Conservation (phyloP, 495 filamentous ascomycete species). For the Penicillium simplicissimum region DNA sequence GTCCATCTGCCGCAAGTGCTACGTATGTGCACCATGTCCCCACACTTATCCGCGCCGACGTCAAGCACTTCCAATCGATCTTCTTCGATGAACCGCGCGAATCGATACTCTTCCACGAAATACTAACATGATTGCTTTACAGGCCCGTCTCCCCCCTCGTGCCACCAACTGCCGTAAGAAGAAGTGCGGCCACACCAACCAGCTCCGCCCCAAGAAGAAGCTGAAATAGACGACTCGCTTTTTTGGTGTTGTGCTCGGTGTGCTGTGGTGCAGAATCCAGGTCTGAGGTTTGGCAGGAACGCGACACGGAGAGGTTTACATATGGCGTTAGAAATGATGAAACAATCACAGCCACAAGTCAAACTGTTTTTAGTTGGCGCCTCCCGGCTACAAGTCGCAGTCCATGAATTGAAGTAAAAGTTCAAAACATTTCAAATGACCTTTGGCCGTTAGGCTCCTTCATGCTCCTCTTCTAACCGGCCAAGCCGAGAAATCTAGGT, state of each 20-base stretch:
- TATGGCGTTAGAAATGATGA: conserved; percentile 52
- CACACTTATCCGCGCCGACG: background rate
- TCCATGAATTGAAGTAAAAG: conserved; percentile 47
- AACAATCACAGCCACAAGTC: conserved; percentile 46
- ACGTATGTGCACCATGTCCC: conserved; percentile 58
- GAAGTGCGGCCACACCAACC: conserved; percentile 99
- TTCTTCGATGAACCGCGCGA: background rate
- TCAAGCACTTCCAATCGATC: background rate
- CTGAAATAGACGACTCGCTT: conserved; percentile 75
- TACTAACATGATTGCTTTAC: conserved; percentile 24
- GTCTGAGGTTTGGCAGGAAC: conserved; percentile 40
- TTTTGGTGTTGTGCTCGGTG: conserved; percentile 48
- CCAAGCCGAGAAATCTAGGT: background rate
- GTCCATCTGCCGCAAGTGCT: conserved; percentile 99
- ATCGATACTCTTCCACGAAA: background rate
- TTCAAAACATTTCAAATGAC: conserved; percentile 36
- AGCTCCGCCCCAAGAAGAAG: conserved; percentile 99
- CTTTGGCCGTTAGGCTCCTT: conserved; percentile 1
- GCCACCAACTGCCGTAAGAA: conserved; percentile 99
- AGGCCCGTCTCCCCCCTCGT: conserved; percentile 95
- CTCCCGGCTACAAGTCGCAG: conserved; percentile 44
- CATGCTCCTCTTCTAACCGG: background rate
- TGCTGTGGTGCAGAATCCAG: conserved; percentile 40
- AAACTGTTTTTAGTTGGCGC: conserved; percentile 45
- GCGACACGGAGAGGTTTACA: conserved; percentile 46